Evolutionary conservation across 441 rosid genomes (phyloP), one percentile per base, ranked within the genome.

Genomic region (Populus tomentosa): DNA sequence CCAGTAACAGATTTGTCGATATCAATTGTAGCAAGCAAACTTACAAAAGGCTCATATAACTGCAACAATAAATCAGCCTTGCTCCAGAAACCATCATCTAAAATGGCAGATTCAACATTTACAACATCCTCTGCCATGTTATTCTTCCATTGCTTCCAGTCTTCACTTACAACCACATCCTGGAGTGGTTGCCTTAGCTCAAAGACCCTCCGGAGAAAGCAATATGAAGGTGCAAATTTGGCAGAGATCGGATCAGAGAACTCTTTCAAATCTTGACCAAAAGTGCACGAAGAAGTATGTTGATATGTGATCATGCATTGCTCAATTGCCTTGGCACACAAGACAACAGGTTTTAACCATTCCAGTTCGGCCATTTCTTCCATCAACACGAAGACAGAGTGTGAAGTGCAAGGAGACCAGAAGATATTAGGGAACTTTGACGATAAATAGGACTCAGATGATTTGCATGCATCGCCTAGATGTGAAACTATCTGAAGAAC

Each of bases 121-220:
- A 36, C 56, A 56, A 33, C 69, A 16, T 84, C 77, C 36, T 83
- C 82, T 2, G 64, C 76, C 38, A 80, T 53, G 69, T 67, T 78
- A 6, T 62, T 79, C 80, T 86, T 86, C 89, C 84, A 79, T 72
- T 78, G 86, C 81, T 85, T 88, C 87, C 88, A 86, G 64, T 88
- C 89, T 82, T 86, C 88, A 75, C 89, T 76, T 0, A 8, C 5
- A 46, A 82, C 83, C 16, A 83, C 80, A 67, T 82, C 87, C 67
- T 78, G 84, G 72, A 82, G 85, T 50, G 61, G 71, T 53, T 80
- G 81, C 82, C 85, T 85, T 36, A 81, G 76, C 82, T 82, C 83
- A 53, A 78, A 68, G 74, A 88, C 81, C 79, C 80, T 77, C 32
- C 79, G 78, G 33, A 85, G 68, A 28, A 68, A 75, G 72, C 61